Percentiles rank a stretch among this genome's conserved stretches.
These are phyloP conservation scores for Colletotrichum tropicicola DNA, from an alignment of 2,329 filamentous ascomycete species.

Conservation along the genomic window DNA sequence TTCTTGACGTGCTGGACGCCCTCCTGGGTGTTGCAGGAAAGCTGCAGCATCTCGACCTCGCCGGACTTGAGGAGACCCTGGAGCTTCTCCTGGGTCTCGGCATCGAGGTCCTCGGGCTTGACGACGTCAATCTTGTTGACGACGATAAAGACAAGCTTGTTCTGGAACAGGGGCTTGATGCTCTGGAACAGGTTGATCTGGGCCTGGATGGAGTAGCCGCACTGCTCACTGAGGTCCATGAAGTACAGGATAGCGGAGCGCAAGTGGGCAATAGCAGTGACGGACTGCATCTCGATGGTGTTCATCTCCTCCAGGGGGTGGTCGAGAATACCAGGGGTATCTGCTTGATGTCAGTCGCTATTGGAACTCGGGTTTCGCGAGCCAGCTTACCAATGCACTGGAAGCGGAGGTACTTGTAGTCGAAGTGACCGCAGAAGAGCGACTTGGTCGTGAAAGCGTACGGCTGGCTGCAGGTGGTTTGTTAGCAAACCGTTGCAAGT, in stretches of 20 bases:
- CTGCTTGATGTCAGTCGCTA: slow-evolving; percentile 41
- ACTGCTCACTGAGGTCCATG: slow-evolving; percentile 97
- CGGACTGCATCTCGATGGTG: slow-evolving; percentile 99
- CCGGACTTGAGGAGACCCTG: slow-evolving; percentile 83
- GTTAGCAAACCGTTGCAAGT: neutral
- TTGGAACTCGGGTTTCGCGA: neutral
- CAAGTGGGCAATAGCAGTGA: slow-evolving; percentile 96
- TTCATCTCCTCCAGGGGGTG: slow-evolving; percentile 97
- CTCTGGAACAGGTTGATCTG: slow-evolving; percentile 96
- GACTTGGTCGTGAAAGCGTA: slow-evolving; percentile 99
- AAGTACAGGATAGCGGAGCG: slow-evolving; percentile 96
- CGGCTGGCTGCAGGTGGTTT: slow-evolving; percentile 96
- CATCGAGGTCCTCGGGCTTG: slow-evolving; percentile 85
- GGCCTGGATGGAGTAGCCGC: slow-evolving; percentile 90
- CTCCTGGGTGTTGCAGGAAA: slow-evolving; percentile 95
- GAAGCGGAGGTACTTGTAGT: slow-evolving; percentile 92
- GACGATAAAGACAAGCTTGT: slow-evolving; percentile 96
- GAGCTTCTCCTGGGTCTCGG: slow-evolving; percentile 79
- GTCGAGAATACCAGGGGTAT: slow-evolving; percentile 98
- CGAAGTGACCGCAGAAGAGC: slow-evolving; percentile 96
- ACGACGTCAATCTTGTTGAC: slow-evolving; percentile 98
- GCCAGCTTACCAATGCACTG: slow-evolving; percentile 72
- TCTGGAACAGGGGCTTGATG: slow-evolving; percentile 93
- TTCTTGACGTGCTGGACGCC: slow-evolving; percentile 96
- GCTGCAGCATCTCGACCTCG: slow-evolving; percentile 91